phyloP scores from a whole-genome alignment of 2,329 filamentous ascomycete species.

The Colletotrichum tropicicola region DNA sequence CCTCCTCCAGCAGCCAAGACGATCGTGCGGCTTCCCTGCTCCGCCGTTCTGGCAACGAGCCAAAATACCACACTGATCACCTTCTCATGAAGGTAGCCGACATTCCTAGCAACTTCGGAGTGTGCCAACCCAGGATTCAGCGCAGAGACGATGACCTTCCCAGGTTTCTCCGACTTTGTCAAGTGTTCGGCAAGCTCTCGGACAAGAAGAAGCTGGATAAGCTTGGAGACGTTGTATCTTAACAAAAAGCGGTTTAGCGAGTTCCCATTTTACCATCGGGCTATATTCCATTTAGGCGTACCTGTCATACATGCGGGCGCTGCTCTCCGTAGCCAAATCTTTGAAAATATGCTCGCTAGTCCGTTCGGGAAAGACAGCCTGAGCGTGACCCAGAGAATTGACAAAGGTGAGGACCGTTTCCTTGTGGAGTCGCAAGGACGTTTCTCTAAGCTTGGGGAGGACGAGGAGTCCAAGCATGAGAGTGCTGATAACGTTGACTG shows the following conservation, averaged over 20 bases:
- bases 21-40: slow-evolving; percentile 48
- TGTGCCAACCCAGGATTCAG: neutral
- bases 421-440: slow-evolving; percentile 39
- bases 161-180: neutral
- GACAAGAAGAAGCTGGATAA: neutral
- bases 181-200: slow-evolving; percentile 18
- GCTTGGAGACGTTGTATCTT: slow-evolving; percentile 22
- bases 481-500: slow-evolving; percentile 55
- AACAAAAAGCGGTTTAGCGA: neutral
- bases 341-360: slow-evolving; percentile 40
- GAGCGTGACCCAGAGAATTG: neutral
- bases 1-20: slow-evolving; percentile 46
- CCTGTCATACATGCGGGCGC: neutral
- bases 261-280: too few relatives aligned
- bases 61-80: neutral
- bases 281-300: too few relatives aligned
- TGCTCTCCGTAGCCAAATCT: slow-evolving; percentile 33
- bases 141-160: neutral
- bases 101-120: neutral
- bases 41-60: slow-evolving; percentile 43
- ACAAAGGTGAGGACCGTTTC: neutral
- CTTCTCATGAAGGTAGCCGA: neutral
- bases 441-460: slow-evolving; percentile 49
- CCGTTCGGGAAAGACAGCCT: slow-evolving; percentile 42
- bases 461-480: slow-evolving; percentile 52